These are phyloP conservation scores for Sistotremastrum niveocremeum DNA, from an alignment of 768 basidiomycete species.

Conservation along the genomic window DNA sequence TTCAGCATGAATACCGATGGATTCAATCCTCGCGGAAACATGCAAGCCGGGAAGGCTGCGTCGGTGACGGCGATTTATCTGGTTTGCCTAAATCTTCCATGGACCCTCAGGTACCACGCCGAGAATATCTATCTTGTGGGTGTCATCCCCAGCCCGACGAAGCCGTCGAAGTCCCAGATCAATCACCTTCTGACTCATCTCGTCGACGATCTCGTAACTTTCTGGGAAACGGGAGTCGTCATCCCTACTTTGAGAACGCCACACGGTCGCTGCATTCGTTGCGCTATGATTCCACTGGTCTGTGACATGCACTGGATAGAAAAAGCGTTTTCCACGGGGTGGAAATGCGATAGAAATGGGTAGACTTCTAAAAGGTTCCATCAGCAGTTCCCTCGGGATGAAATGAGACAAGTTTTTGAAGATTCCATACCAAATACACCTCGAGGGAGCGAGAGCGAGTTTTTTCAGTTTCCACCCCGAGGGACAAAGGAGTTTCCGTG, in stretches of 20 bases:
- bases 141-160: slow-evolving; percentile 23
- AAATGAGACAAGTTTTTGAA: too few relatives aligned
- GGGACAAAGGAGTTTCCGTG: too few relatives aligned
- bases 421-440: too few relatives aligned
- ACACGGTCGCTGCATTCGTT: slow-evolving; percentile 11
- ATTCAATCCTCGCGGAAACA: slow-evolving; percentile 22
- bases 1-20: slow-evolving; percentile 22
- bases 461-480: too few relatives aligned
- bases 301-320: slow-evolving; percentile 28
- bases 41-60: slow-evolving; percentile 11
- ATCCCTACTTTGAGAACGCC: slow-evolving; percentile 11
- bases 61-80: slow-evolving; percentile 21
- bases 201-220: slow-evolving; percentile 4
- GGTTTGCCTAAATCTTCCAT: slow-evolving; percentile 24
- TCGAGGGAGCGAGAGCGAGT: too few relatives aligned
- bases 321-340: too few relatives aligned
- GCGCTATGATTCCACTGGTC: slow-evolving; percentile 16
- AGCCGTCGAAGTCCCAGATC: slow-evolving; percentile 14
- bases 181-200: slow-evolving; percentile 14
- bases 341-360: too few relatives aligned
- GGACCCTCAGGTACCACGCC: slow-evolving; percentile 12
- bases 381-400: too few relatives aligned
- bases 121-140: slow-evolving; percentile 24
- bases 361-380: too few relatives aligned
- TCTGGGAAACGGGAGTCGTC: slow-evolving; percentile 20